Base-by-base conservation (phyloP, 2,329 filamentous ascomycete species). In the Zelopaecilomyces penicillatus region DNA sequence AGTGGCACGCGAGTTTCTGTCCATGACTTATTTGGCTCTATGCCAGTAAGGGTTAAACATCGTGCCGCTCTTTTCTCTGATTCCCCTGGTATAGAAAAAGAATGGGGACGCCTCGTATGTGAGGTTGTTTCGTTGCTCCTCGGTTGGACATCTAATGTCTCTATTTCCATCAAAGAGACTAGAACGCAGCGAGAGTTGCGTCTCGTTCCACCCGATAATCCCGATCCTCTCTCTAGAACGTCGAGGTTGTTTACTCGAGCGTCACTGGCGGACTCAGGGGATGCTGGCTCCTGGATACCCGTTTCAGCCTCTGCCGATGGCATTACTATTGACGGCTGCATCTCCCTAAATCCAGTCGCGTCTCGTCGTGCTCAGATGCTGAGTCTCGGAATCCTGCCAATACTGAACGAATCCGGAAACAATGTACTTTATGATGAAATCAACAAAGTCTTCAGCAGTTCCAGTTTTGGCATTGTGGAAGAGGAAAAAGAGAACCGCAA, bases 41-140 rank as follows among this genome's bases (percentile, higher is more conserved):
- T 96, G 78, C 89, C 91, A 0, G 91, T 96, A 9, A 81, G 91
- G 10, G 83, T 94, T 28, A 95, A 93, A 59, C 85, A 89, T 54
- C 77, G 89, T 50, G 77, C 80, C 0, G 54, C 77, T 0, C 53
- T 80, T 3, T 65, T 69, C 51, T 61, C 71, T 34, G 68, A 78
- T 55, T 72, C 70, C 52, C 52, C 71, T 8, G 58, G 69, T 27
- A 68, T 82, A 39, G 63, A 75, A 19, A 83, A 74, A 51, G 74
- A 85, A 42, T 91, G 86, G 80, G 75, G 80, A 29, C 63, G 63
- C 1, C 64, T 95, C 11, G 75, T 78, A 49, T 73, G 68, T 41
- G 65, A 71, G 5, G 55, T 89, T 3, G 71, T 80, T 2, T 75
- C 76, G 2, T 60, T 94, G 3, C 59, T 94, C n/a, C 68, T 96